Percentiles rank a stretch among this genome's conserved stretches.
Evolutionary conservation across 164 flowering plant species (phyloP).

Genomic region (Nymphaea thermarum): DNA sequence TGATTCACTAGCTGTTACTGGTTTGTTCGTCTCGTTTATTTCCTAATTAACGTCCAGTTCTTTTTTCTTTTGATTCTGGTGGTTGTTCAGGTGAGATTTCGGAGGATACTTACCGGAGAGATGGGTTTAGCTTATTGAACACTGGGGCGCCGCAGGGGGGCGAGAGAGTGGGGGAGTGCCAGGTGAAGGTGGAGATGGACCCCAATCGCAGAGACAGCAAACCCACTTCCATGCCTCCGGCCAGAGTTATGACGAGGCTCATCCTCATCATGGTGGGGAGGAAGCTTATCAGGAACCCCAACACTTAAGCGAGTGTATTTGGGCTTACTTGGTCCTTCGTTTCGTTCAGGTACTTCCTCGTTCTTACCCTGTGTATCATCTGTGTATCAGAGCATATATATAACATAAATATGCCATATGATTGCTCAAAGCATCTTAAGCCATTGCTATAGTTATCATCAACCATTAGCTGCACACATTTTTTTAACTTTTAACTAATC

Average conservation of each 20-base stretch:
- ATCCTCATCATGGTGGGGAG: slow-evolving; percentile 97
- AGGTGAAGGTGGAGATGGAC: slow-evolving; percentile 6
- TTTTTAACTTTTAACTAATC: too few species aligned
- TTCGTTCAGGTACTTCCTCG: slow-evolving; percentile 46
- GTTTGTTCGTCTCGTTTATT: neutral
- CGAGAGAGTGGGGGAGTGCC: slow-evolving; percentile 11
- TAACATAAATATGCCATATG: too few species aligned
- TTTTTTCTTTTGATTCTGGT: neutral
- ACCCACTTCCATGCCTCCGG: slow-evolving; percentile 60
- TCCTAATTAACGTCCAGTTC: neutral
- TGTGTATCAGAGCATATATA: too few species aligned
- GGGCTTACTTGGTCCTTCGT: slow-evolving; percentile 86
- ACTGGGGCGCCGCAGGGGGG: slow-evolving; percentile 23
- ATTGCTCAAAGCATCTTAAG: too few species aligned
- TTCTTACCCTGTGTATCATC: too few species aligned
- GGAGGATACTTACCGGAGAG: slow-evolving; percentile 43
- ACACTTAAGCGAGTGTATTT: slow-evolving; percentile 87
- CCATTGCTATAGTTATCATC: too few species aligned
- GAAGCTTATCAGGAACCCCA: slow-evolving; percentile 83
- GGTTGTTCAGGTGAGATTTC: neutral
- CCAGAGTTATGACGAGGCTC: slow-evolving; percentile 92
- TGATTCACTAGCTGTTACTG: neutral
- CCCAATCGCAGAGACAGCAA: slow-evolving; percentile 5
- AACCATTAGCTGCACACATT: too few species aligned
- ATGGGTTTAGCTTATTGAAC: slow-evolving; percentile 62